A percentile compares a stretch with the other conserved stretches of the same genome.
These are phyloP conservation scores for Xylariaceae sp. DNA, from an alignment of 2,329 filamentous ascomycete genomes.

Conservation along the genomic window DNA sequence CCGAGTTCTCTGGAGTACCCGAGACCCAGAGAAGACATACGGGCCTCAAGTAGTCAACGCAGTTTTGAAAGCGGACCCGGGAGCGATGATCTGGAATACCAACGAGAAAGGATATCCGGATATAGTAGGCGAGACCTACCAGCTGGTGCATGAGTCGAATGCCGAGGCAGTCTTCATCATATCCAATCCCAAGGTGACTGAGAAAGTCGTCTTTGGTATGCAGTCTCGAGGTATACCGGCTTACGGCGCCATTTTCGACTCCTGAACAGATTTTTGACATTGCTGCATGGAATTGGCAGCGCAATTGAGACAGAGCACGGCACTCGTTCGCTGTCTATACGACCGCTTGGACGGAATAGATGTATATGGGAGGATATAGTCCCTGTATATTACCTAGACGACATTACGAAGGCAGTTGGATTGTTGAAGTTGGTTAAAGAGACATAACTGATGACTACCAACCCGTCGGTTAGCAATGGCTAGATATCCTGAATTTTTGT, in stretches of 20 bases:
- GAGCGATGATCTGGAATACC: conserved; percentile 68
- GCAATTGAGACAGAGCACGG: no score
- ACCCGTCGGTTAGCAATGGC: no score
- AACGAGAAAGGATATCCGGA: conserved; percentile 58
- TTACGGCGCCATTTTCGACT: conserved; percentile 73
- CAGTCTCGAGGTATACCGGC: conserved; percentile 65
- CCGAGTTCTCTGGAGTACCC: conserved; percentile 69
- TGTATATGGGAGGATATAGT: no score
- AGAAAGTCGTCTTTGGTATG: conserved; percentile 66
- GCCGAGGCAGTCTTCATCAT: conserved; percentile 74
- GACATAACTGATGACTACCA: no score
- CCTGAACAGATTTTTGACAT: conserved; percentile 7
- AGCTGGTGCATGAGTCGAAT: conserved; percentile 54
- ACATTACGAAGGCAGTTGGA: no score
- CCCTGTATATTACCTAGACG: no score
- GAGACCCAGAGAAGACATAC: conserved; percentile 61
- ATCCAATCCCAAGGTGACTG: conserved; percentile 68
- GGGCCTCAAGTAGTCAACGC: conserved; percentile 54
- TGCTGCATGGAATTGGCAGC: no score
- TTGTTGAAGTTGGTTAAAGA: no score
- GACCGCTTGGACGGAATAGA: no score
- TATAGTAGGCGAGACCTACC: conserved; percentile 46
- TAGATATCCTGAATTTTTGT: no score
- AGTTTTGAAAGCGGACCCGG: conserved; percentile 55
- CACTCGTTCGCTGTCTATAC: no score